Conservation (phyloP, 352 stramenopile species). For the Globisporangium barbulae region DNA sequence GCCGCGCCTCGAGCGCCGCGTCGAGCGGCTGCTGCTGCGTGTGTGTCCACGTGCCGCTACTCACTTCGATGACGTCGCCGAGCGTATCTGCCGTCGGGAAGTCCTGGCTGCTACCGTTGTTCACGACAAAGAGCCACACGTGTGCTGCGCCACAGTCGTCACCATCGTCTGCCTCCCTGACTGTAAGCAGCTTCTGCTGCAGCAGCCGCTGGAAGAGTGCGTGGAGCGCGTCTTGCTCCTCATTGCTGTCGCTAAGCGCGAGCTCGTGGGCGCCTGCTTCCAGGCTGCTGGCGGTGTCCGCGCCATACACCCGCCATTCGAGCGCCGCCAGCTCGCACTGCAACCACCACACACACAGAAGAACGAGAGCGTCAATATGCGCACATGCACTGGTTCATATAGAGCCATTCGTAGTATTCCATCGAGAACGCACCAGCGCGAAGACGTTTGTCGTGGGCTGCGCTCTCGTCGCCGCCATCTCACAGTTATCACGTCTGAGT, state of each 20-base stretch:
- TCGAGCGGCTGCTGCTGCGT: conserved; percentile 6
- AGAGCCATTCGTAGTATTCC: too few species aligned
- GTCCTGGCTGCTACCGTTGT: conserved; percentile 26
- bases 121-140: conserved; percentile 60
- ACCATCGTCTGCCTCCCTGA: conserved; percentile 13
- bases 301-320: conserved; percentile 50
- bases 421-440: conserved; percentile 32
- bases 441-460: conserved; percentile 37
- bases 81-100: conserved; percentile 21
- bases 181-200: conserved; percentile 37
- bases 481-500: not conserved
- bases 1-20: conserved; percentile 22
- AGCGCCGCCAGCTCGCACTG: conserved; percentile 46
- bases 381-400: not conserved
- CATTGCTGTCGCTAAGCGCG: not conserved
- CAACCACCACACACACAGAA: conserved; percentile 10
- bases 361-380: conserved; percentile 14
- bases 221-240: conserved; percentile 20
- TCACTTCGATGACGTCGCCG: conserved; percentile 25
- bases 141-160: not conserved
- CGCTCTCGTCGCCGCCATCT: not conserved
- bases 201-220: conserved; percentile 34
- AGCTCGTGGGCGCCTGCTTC: not conserved
- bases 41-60: conserved; percentile 23
- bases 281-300: conserved; percentile 1